Evolutionary conservation across 2,329 filamentous ascomycete species (phyloP), one percentile per base, ranked within the genome.

Genomic region (Colletotrichum sp.): DNA sequence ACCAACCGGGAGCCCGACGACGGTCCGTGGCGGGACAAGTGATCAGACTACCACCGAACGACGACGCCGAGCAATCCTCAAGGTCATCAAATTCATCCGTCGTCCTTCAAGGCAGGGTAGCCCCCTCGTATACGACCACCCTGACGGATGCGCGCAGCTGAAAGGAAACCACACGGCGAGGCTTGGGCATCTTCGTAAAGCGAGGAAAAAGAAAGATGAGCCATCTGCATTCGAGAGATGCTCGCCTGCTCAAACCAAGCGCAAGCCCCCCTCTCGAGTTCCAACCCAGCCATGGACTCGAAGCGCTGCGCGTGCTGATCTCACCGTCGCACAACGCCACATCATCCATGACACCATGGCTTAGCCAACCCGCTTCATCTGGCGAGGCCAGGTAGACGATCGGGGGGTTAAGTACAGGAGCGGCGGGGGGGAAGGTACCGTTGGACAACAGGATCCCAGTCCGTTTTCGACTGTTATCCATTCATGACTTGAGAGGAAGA

Each of bases 331-430:
- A 76, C 75, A 68, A 67, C 30, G 62, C 44, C 52, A 16, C 71
- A 59, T 73, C 57, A 65, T 74, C 65, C 74, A 74, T 69, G 34
- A 76, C 44, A 65, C 59, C 32, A 55, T 74, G 66, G 52, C 72
- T 75, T 55, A 71, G 75, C 75, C 60, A 36, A 75, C 62, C 66
- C 52, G 44, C 34, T 68, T 69, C 57, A 65, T 69, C 57, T 68
- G 22, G 57, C 57, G 28, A 72, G 57, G 34, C 48, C 60, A 48
- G 18, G 34, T 39, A 22, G 26, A 60, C 48, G 28, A 69, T 39
- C 44, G 1, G 44, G 44, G n/a, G 12, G n/a, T 22, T 22, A 52
- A 22, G 44, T 52, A 22, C 44, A 52, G 4, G 44, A 52, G 12
- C 18, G n/a, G n/a, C n/a, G n/a, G n/a, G 44, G 12, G 10, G 0